Base-by-base conservation (phyloP, 768 basidiomycete genomes). In the Coprinellus micaceus region DNA sequence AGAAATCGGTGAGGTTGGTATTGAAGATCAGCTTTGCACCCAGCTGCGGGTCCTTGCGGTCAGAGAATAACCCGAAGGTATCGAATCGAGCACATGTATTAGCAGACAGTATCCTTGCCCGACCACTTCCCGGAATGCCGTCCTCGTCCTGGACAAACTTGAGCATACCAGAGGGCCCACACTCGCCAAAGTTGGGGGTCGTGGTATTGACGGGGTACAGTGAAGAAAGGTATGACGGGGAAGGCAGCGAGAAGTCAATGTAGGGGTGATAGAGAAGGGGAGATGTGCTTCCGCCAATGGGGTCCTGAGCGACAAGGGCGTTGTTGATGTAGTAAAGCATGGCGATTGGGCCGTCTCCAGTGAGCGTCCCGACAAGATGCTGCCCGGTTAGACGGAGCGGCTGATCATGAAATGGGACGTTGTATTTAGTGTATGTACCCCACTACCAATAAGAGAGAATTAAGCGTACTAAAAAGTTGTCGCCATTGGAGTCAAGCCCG, bases 291-390 rank as follows among this genome's bases (percentile, higher is more conserved):
- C 59, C 57, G 24, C 25, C 45, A 17, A 55, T 25, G 9, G 59
- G 61, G 48, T 63, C 58, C n/a, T 56, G 45, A 10, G 52, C 62
- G 2, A 58, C 54, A 58, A 68, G 57, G 3, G 25, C 49, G n/a
- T 61, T 64, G 60, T 69, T 66, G 43, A 57, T 60, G 58, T 66
- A 67, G 57, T 69, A 70, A 43, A 67, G 65, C 57, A 63, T 44
- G 3, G 61, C 67, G 33, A 66, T 61, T 1, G 67, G 54, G 1
- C 61, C 64, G 10, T 58, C 58, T 15, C 69, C 68, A 2, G 63
- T 60, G 11, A 68, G 57, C 3, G 65, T 60, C 2, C 65, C 47
- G n/a, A 60, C 60, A 10, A 61, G 61, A 9, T 56, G n/a, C 0
- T 60, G 61, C 15, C 67, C 54, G 17, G 17, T 36, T 3, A 47